Evolutionary conservation across 352 stramenopile genomes (phyloP), one percentile per base, ranked within the genome.

Genomic region (Phytophthora hibernalis): DNA sequence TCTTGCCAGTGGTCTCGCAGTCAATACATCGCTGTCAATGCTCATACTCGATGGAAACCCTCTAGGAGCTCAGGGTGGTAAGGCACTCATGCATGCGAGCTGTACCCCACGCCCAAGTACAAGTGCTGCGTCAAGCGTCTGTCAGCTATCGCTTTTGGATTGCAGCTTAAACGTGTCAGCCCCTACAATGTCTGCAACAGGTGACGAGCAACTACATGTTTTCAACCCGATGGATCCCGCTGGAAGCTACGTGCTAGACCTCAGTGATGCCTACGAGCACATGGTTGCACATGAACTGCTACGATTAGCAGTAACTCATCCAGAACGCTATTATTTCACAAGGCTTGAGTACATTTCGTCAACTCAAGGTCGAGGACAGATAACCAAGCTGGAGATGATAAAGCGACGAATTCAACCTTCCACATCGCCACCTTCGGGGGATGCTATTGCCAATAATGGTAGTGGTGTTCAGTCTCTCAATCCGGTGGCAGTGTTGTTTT

Each of bases 201-300:
- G 43, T 10, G 52, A 67, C 43, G 56, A 76, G 44, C 58, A 75
- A 26, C 45, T 83, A 35, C 72, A 74, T n/a, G 59, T 84, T 16
- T 95, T 93, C 60, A 87, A 93, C 21, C 73, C 80, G 0, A 72
- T 54, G 3, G 70, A 91, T 26, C 83, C 83, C 13, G 77, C 68
- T 1, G 85, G 86, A 4, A 66, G 65, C 26, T 96, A 94, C 55
- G 30, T 68, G 0, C 60, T 96, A 0, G 76, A 91, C 30, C 56
- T 94, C n/a, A 74, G 70, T 15, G 81, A 91, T 28, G 76, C 87
- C 5, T 96, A 92, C 61, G 85, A 92, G 40, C 65, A 84, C 61
- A 90, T 91, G 73, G 85, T 96, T 16, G 81, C 83, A 0, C 77
- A 86, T 21, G 82, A 92, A 24, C 47, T 96, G 18, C 70, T 94